phyloP scores from a whole-genome alignment of 768 basidiomycete genomes.

The Lactarius sanguifluus region DNA sequence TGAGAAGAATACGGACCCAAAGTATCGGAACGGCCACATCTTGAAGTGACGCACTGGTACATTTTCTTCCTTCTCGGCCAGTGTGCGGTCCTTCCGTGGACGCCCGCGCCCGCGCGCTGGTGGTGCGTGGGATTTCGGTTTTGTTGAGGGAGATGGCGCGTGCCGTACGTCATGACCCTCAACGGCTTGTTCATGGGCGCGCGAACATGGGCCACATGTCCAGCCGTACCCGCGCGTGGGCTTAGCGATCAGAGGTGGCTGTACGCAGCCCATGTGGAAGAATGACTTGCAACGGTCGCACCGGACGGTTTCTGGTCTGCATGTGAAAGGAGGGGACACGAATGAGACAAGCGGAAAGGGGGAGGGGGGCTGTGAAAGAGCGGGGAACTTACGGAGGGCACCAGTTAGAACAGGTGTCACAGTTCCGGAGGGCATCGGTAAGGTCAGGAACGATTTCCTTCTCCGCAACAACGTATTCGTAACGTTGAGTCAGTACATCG shows the following conservation, averaged over 20 bases:
- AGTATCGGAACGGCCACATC: conserved; percentile 95
- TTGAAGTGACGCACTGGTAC: conserved; percentile 80
- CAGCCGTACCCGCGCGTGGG: conserved; percentile 96
- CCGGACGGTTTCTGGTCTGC: conserved; percentile 79
- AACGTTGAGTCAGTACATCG: conserved; percentile 72
- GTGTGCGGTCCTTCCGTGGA: conserved; percentile 70
- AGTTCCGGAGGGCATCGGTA: conserved; percentile 81
- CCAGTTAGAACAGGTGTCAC: conserved; percentile 85
- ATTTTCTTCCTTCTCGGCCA: conserved; percentile 76
- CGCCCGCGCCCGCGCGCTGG: conserved; percentile 70
- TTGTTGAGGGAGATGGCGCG: conserved; percentile 49
- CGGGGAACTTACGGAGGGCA: conserved; percentile 67
- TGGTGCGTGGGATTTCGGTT: conserved; percentile 70
- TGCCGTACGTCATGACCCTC: conserved; percentile 67
- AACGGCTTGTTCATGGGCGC: conserved; percentile 82
- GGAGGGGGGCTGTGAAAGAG: not conserved
- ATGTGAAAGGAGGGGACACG: conserved; percentile 28
- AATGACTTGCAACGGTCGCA: conserved; percentile 90
- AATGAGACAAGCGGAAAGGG: conserved; percentile 20
- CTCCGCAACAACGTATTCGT: conserved; percentile 95
- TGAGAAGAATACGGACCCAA: conserved; percentile 62
- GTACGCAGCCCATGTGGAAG: conserved; percentile 94
- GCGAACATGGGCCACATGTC: conserved; percentile 94
- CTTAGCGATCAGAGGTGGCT: conserved; percentile 86
- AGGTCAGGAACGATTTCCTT: conserved; percentile 90